Percentiles rank a stretch among this genome's conserved stretches.
Evolutionary conservation across 1,139 yeast genomes (phyloP).

Genomic region (Saccharomycopsis crataegensis): DNA sequence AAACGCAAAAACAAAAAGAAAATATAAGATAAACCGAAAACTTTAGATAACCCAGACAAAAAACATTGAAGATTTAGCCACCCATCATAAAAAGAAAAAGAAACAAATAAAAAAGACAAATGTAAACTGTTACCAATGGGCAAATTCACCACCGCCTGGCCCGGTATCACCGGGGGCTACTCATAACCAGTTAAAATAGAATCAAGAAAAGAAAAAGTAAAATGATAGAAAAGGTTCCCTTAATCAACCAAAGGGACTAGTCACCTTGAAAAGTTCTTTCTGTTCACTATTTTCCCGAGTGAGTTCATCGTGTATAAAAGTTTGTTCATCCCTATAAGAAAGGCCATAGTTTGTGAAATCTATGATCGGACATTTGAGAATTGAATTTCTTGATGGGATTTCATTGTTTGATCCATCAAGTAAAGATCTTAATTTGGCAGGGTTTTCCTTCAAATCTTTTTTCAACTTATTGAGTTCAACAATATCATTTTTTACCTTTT

Average conservation of each 20-base stretch:
- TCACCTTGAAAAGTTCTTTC: constrained; percentile 2
- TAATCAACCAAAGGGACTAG: constrained; percentile 5
- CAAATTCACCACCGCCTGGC: background rate
- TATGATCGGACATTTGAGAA: constrained; percentile 16
- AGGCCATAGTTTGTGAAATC: constrained; percentile 18
- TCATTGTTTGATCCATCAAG: background rate
- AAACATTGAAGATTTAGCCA: no score
- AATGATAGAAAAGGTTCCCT: background rate
- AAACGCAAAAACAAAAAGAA: no score
- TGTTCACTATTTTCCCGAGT: background rate
- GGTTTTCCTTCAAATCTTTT: constrained; percentile 9
- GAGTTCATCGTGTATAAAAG: background rate
- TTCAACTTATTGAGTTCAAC: constrained; percentile 10
- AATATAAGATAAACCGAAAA: no score
- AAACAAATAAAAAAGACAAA: background rate
- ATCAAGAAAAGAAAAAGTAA: background rate
- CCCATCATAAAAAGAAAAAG: background rate
- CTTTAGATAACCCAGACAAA: no score
- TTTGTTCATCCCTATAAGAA: constrained; percentile 9
- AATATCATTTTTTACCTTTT: constrained; percentile 15
- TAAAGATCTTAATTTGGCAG: background rate
- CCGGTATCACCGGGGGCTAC: no score
- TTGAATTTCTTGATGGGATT: constrained; percentile 15
- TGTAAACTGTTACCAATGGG: background rate
- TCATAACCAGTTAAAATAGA: background rate